Evolutionary conservation across 495 filamentous ascomycete species (phyloP).

Genomic region (Annulohypoxylon bovei): DNA sequence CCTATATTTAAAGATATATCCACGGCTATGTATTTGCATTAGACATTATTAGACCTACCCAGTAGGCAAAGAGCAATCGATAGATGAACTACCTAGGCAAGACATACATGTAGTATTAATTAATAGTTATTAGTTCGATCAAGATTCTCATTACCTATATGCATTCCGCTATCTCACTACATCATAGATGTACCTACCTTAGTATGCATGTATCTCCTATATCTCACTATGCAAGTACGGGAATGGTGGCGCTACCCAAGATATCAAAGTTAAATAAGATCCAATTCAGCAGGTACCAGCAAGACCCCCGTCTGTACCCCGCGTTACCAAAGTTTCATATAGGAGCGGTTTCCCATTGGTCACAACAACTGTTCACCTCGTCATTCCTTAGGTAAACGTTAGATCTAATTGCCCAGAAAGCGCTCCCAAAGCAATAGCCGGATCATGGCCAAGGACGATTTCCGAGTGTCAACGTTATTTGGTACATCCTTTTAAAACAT

Average conservation of each 20-base stretch:
- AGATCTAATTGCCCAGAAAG: conserved; percentile 4
- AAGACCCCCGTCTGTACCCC: conserved; percentile 23
- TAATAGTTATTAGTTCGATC: conserved; percentile 29
- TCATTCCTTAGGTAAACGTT: conserved; percentile 26
- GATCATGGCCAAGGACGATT: conserved; percentile 18
- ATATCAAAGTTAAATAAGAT: not conserved
- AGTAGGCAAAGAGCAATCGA: conserved; percentile 12
- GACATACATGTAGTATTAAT: conserved; percentile 11
- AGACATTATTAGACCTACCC: conserved; percentile 13
- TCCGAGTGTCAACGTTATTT: conserved; percentile 13
- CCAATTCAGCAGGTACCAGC: conserved; percentile 19
- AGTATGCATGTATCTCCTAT: too few species aligned
- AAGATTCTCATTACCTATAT: conserved; percentile 31
- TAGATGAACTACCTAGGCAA: not conserved
- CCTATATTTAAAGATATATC: not conserved
- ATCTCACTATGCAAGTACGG: conserved; percentile 8
- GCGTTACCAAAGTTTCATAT: conserved; percentile 26
- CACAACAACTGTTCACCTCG: conserved; percentile 12
- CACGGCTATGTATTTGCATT: not conserved
- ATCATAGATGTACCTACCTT: not conserved
- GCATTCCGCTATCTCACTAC: not conserved
- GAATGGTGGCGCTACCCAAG: not conserved
- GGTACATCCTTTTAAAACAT: conserved; percentile 13
- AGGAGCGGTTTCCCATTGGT: conserved; percentile 26
- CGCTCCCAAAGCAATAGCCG: conserved; percentile 15